Base-by-base conservation (phyloP, 2,329 filamentous ascomycete genomes). In the Fusarium sterilihyphosum region DNA sequence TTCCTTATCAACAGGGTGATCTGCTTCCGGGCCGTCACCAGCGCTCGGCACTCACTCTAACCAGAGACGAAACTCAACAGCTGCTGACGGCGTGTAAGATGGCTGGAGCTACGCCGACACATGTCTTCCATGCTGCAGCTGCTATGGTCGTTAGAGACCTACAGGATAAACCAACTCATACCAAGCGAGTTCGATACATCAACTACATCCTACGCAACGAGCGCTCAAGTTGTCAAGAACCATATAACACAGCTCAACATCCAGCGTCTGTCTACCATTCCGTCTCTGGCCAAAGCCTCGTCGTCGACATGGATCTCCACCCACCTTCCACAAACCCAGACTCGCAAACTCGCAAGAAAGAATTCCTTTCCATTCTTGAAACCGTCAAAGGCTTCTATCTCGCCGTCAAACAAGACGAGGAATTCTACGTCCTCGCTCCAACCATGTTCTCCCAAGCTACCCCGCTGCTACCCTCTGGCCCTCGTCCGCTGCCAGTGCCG, bases 121-220 rank as follows among this genome's bases (percentile, higher is more conserved):
- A 83, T 16, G 75, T 65, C 5, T 83, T 82, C 60, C 82, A 83
- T 38, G 78, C 82, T 4, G 79, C 81, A 8, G 77, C 80, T 8
- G 77, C 81, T 2, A 71, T 83, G 4, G 71, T 75, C 0, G 44
- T 81, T 8, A 68, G 81, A n/a, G 75, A 82, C 54, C 61, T 80
- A 1, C 78, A 81, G 7, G 29, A 67, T 4, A 63, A 24, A 16
- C 41, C 69, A 0, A 0, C 57, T 0, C 12, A 60, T 33, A n/a
- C 61, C 0, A 74, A 69, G 20, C 54, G 35, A 2, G 78, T 80
- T 0, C 63, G 75, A 0, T 82, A 82, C 57, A 67, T 80, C 41
- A 80, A 73, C 38, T 82, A 82, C 65, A 77, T 82, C 52, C 66
- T 83, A 13, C 78, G 75, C 29, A 83, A 83, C 43, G 81, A 82